Evolutionary conservation across 2,329 filamentous ascomycete genomes (phyloP).

Genomic region (Talaromyces funiculosus): DNA sequence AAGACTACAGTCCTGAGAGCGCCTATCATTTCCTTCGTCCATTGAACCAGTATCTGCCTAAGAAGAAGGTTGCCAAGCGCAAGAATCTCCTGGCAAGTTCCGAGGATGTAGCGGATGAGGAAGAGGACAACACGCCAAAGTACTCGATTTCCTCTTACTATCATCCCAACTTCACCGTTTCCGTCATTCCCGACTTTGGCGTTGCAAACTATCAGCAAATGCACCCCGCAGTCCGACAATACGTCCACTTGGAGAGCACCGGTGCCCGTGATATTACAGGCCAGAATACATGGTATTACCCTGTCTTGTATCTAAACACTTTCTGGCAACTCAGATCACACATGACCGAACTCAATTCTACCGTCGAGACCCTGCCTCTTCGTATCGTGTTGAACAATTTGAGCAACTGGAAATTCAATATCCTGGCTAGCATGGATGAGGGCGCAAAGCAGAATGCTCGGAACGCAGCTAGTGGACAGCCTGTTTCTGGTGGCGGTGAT

Average conservation of each 20-base stretch:
- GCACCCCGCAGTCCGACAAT: constrained; percentile 70
- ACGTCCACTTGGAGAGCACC: constrained; percentile 70
- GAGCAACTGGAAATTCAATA: constrained; percentile 81
- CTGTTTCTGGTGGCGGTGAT: constrained; percentile 72
- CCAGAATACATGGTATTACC: constrained; percentile 89
- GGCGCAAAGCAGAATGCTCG: constrained; percentile 77
- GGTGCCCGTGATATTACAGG: constrained; percentile 78
- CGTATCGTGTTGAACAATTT: constrained; percentile 79
- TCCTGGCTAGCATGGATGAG: constrained; percentile 78
- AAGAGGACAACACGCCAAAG: constrained; percentile 51
- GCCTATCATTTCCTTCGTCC: constrained; percentile 82
- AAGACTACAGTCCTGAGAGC: constrained; percentile 65
- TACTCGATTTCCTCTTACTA: constrained; percentile 82
- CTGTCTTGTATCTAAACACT: constrained; percentile 85
- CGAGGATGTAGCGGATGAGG: constrained; percentile 46
- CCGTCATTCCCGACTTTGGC: constrained; percentile 76
- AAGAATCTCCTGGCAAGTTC: constrained; percentile 67
- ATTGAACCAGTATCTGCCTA: constrained; percentile 80
- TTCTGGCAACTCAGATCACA: constrained; percentile 94
- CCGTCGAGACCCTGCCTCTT: constrained; percentile 73
- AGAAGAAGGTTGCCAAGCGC: constrained; percentile 84
- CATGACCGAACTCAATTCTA: constrained; percentile 88
- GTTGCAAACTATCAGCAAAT: constrained; percentile 60
- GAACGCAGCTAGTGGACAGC: constrained; percentile 67
- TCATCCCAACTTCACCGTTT: constrained; percentile 88